Conservation (phyloP, 495 filamentous ascomycete species). For the Penicillium fimorum region DNA sequence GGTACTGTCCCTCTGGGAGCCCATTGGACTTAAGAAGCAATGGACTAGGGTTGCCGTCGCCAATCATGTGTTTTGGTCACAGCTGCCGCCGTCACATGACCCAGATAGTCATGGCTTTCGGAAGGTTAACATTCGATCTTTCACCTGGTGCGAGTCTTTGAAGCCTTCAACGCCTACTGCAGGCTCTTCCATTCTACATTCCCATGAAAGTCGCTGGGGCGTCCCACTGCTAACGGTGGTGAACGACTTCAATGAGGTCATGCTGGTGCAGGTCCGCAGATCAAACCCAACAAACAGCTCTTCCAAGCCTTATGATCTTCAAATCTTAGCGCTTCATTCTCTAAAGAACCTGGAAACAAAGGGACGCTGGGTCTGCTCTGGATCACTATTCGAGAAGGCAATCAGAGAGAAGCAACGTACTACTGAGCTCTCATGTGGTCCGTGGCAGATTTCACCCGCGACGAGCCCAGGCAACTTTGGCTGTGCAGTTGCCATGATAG, state of each 20-base stretch:
- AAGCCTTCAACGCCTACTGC: constrained; percentile 18
- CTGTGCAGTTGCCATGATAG: constrained; percentile 27
- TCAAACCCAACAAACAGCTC: not conserved
- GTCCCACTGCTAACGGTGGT: constrained; percentile 34
- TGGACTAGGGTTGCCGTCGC: constrained; percentile 48
- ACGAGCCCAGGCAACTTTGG: constrained; percentile 2
- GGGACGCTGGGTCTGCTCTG: constrained; percentile 18
- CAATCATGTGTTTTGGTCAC: constrained; percentile 35
- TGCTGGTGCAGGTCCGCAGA: constrained; percentile 28
- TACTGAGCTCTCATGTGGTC: constrained; percentile 35
- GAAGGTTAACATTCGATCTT: constrained; percentile 39
- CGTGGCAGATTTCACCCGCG: constrained; percentile 29
- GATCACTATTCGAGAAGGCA: constrained; percentile 32
- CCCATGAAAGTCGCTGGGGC: constrained; percentile 42
- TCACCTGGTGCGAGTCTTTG: constrained; percentile 42
- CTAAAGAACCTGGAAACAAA: constrained; percentile 14
- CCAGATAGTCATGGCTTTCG: constrained; percentile 20
- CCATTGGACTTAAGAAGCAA: constrained; percentile 33
- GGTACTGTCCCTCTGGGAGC: constrained; percentile 48
- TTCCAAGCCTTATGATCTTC: constrained; percentile 17
- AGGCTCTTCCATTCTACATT: constrained; percentile 8
- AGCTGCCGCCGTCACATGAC: constrained; percentile 19
- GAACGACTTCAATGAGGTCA: constrained; percentile 46
- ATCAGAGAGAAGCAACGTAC: constrained; percentile 24
- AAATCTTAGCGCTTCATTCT: constrained; percentile 28